Evolutionary conservation across 306 rosid genomes (phyloP).

Genomic region (Lotus japonicus): DNA sequence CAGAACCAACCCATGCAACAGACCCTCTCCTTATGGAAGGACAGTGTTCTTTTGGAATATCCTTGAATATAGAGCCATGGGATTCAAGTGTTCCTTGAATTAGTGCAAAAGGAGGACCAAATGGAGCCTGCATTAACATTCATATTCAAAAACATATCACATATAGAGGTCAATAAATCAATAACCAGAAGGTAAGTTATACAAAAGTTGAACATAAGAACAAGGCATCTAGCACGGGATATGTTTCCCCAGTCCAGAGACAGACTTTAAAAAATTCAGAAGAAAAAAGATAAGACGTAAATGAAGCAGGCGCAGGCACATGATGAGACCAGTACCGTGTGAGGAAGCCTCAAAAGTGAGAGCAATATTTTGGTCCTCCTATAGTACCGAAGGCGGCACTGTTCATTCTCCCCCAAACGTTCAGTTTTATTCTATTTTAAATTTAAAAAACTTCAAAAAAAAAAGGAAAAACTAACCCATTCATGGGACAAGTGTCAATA

Average conservation of each 20-base stretch:
- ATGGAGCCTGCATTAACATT: conserved; percentile 31
- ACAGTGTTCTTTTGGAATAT: conserved; percentile 40
- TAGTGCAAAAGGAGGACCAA: conserved; percentile 46
- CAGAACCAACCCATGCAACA: conserved; percentile 78
- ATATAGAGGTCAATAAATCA: background rate
- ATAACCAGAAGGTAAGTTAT: background rate
- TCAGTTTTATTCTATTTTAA: too few species aligned
- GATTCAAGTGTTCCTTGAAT: conserved; percentile 49
- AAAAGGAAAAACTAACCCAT: too few species aligned
- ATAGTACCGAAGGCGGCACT: too few species aligned
- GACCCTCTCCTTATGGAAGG: conserved; percentile 57
- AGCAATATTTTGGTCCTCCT: too few species aligned
- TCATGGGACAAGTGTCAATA: too few species aligned
- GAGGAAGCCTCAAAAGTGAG: too few species aligned
- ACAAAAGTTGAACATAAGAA: background rate
- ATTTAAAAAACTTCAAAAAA: too few species aligned
- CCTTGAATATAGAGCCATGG: conserved; percentile 25
- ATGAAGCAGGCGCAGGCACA: background rate
- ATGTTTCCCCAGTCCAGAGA: background rate
- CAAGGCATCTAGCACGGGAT: background rate
- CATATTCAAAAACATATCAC: conserved; percentile 1
- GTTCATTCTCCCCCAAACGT: too few species aligned
- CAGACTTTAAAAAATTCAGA: background rate
- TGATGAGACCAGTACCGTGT: background rate
- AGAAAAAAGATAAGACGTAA: background rate